phyloP scores from a whole-genome alignment of 208 protist species.

The Crithidia sp. region DNA sequence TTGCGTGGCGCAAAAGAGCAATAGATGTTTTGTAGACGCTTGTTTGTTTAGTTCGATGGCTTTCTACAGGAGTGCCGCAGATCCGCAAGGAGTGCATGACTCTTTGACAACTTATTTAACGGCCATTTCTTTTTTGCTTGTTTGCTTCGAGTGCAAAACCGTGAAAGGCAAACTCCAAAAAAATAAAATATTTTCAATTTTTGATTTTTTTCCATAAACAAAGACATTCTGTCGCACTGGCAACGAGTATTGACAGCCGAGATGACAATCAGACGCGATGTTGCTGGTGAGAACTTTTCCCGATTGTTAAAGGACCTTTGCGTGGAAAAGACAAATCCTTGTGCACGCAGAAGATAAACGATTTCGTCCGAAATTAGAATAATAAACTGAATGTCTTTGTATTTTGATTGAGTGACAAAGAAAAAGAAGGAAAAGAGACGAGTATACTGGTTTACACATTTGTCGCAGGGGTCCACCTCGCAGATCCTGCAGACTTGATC shows the following conservation, averaged over 20 bases:
- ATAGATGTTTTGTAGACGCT: too few species aligned
- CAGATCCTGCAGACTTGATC: not conserved
- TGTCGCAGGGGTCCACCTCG: not conserved
- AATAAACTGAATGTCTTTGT: not conserved
- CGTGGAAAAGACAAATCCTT: not conserved
- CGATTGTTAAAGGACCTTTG: not conserved
- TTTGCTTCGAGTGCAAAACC: conserved; percentile 8
- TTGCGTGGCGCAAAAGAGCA: too few species aligned
- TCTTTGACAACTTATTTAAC: not conserved
- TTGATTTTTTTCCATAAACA: conserved; percentile 8
- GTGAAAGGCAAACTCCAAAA: not conserved
- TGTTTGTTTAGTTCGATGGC: not conserved
- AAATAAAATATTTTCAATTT: not conserved
- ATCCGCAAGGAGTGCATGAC: too few species aligned
- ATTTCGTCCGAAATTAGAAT: conserved; percentile 13
- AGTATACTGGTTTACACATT: conserved; percentile 16
- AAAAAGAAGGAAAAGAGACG: not conserved
- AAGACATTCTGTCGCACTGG: not conserved
- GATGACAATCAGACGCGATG: not conserved
- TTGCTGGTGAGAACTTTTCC: conserved; percentile 8
- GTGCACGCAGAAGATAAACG: not conserved
- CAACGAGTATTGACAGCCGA: conserved; percentile 7
- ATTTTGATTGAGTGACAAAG: conserved; percentile 7
- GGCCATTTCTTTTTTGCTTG: conserved; percentile 3
- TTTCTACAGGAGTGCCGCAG: not conserved